Evolutionary conservation across 2,329 filamentous ascomycete species (phyloP).

Genomic region (Pyrenophora seminiperda): DNA sequence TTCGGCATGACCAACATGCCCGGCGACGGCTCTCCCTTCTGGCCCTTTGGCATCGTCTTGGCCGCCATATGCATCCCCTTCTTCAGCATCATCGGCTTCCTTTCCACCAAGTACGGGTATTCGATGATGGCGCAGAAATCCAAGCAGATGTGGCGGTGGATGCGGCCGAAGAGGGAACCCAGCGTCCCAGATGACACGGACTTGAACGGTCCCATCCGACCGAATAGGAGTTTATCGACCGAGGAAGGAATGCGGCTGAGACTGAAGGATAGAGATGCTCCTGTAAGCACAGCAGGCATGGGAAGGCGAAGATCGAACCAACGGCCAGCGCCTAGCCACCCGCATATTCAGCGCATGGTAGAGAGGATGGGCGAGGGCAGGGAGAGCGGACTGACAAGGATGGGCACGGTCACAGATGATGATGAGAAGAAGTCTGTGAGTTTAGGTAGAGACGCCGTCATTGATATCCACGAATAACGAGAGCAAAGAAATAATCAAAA

Average conservation of each 20-base stretch:
- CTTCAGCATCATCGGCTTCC: conserved; percentile 53
- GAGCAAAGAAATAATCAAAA: background rate
- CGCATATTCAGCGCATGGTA: conserved; percentile 40
- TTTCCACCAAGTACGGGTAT: conserved; percentile 51
- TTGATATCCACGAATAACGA: conserved; percentile 24
- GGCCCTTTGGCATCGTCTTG: conserved; percentile 51
- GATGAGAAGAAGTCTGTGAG: conserved; percentile 12
- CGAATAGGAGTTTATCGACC: conserved; percentile 30
- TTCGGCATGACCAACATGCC: conserved; percentile 60
- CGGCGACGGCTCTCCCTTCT: conserved; percentile 36
- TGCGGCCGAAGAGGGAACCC: conserved; percentile 22
- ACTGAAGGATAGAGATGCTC: conserved; percentile 13
- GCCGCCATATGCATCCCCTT: conserved; percentile 53
- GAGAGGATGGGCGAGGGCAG: conserved; percentile 35
- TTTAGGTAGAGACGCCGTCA: conserved; percentile 27
- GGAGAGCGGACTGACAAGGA: conserved; percentile 30
- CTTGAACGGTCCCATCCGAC: conserved; percentile 6
- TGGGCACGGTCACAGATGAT: conserved; percentile 26
- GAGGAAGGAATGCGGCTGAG: conserved; percentile 39
- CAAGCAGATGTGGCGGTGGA: conserved; percentile 35
- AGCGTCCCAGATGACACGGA: conserved; percentile 14
- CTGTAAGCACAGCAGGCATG: background rate
- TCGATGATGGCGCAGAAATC: conserved; percentile 44
- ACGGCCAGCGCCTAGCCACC: conserved; percentile 28
- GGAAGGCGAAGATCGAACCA: conserved; percentile 14